Base-by-base conservation (phyloP, 73 alveolate species). In the Paramecium sonneborni region DNA sequence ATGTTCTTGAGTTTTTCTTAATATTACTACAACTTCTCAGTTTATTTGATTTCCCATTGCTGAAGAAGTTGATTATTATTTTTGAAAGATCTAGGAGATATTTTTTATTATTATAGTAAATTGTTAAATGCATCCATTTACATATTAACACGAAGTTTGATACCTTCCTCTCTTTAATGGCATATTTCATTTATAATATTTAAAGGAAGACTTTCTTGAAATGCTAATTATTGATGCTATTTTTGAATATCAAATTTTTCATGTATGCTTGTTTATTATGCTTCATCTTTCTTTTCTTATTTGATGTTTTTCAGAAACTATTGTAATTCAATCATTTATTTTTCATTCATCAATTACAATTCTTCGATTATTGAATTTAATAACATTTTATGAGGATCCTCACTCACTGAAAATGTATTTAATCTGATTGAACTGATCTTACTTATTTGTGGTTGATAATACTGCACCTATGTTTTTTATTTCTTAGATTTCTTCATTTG, bases 281-380 rank as follows among this genome's bases (percentile, higher is more conserved):
- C 87, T 74, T 74, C 57, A 74, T 74, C 87, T 74, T 35, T 74
- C 58, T 74, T 74, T 5, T 39, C 87, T 37, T 74, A 37, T 74
- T 74, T 74, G 26, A 74, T 34, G 20, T 74, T 28, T 74, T 35
- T 34, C 4, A 74, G 58, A 74, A 14, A 74, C 21, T 74, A 18
- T 39, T 74, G 20, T 24, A 74, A 74, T 39, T 74, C 56, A 39
- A 34, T 74, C 87, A 74, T 74, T 37, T 74, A 6, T 28, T 37
- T 37, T 38, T 74, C 67, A 74, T 74, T 39, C 87, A 74, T 37
- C 14, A 37, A 18, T n/a, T 74, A 4, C 24, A 74, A 37, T 74
- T 74, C 87, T n/a, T 74, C 87, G 3, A 74, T 34, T 10, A 74
- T 37, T 34, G 56, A 39, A 23, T 74, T 74, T 10, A 37, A 21